Percentiles rank a stretch among this genome's conserved stretches.
phyloP scores from a whole-genome alignment of 495 filamentous ascomycete species.

The Aspergillus ostianus region DNA sequence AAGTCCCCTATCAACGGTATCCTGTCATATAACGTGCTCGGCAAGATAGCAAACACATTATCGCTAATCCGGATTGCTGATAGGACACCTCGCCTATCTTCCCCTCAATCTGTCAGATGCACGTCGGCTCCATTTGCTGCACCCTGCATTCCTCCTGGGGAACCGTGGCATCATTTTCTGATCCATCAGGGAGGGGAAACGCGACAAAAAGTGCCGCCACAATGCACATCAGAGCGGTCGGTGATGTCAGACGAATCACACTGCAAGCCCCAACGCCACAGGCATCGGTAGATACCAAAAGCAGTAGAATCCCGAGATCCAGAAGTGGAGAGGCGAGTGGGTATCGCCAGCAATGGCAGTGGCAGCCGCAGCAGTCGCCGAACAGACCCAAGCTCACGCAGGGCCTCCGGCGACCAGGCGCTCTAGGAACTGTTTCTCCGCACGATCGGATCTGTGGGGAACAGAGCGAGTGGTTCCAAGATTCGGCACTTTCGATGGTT shows the following conservation, averaged over 20 bases:
- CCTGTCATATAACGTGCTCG: neutral
- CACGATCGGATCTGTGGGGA: conserved; percentile 28
- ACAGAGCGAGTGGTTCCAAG: neutral
- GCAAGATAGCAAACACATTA: neutral
- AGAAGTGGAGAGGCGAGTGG: neutral
- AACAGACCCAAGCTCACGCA: conserved; percentile 1
- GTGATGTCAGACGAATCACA: neutral
- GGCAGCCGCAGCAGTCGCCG: neutral
- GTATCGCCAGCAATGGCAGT: neutral
- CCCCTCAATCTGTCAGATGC: conserved; percentile 1
- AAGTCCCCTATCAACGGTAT: neutral
- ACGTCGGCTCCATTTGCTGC: conserved; percentile 6
- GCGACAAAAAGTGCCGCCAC: neutral
- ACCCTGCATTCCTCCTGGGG: neutral
- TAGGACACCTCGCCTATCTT: conserved; percentile 1
- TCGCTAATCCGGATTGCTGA: neutral
- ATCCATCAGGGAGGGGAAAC: conserved; percentile 1
- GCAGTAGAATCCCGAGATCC: neutral
- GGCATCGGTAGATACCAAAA: neutral
- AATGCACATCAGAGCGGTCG: neutral
- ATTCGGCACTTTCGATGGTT: neutral
- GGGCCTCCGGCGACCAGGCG: neutral
- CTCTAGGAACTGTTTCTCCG: conserved; percentile 17
- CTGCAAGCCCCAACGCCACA: neutral
- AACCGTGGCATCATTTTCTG: neutral